A percentile compares a stretch with the other conserved stretches of the same genome.
Conservation (phyloP, 768 basidiomycete species). For the Rhodotorula toruloides region DNA sequence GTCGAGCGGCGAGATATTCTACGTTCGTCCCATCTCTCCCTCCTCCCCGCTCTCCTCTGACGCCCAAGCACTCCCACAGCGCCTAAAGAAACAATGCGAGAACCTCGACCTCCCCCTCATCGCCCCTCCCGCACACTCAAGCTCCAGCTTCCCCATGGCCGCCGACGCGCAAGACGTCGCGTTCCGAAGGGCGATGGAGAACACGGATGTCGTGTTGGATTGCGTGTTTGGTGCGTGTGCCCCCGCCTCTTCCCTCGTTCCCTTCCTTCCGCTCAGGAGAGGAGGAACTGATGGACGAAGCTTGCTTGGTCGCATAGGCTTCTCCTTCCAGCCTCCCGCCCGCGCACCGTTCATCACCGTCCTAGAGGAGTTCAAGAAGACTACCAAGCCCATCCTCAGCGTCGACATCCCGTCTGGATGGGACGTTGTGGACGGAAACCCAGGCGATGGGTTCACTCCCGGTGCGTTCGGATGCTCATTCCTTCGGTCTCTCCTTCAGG, state of each 20-base stretch:
- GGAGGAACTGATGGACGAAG: not conserved
- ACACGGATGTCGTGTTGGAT: constrained; percentile 74
- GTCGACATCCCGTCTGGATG: constrained; percentile 97
- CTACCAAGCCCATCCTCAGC: constrained; percentile 72
- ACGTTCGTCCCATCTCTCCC: constrained; percentile 51
- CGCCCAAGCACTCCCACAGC: constrained; percentile 48
- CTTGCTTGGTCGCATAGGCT: constrained; percentile 50
- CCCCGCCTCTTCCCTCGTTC: not conserved
- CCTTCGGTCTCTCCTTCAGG: too few species aligned
- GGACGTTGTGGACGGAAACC: constrained; percentile 66
- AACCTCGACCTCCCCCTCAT: constrained; percentile 74
- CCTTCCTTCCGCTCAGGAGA: not conserved
- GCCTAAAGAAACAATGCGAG: constrained; percentile 75
- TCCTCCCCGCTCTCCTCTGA: not conserved
- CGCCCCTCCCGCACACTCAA: constrained; percentile 47
- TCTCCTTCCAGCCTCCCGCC: constrained; percentile 89
- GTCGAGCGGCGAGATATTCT: constrained; percentile 87
- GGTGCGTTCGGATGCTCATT: constrained; percentile 54
- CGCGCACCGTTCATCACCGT: constrained; percentile 79
- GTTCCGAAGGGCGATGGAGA: constrained; percentile 35
- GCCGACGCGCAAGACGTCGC: constrained; percentile 45
- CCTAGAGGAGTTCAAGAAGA: constrained; percentile 50
- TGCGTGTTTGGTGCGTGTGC: constrained; percentile 68
- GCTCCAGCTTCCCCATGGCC: constrained; percentile 55
- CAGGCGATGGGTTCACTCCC: constrained; percentile 48